These are phyloP conservation scores for Euptelea pleiosperma DNA, from an alignment of 164 flowering plant genomes.

Conservation along the genomic window DNA sequence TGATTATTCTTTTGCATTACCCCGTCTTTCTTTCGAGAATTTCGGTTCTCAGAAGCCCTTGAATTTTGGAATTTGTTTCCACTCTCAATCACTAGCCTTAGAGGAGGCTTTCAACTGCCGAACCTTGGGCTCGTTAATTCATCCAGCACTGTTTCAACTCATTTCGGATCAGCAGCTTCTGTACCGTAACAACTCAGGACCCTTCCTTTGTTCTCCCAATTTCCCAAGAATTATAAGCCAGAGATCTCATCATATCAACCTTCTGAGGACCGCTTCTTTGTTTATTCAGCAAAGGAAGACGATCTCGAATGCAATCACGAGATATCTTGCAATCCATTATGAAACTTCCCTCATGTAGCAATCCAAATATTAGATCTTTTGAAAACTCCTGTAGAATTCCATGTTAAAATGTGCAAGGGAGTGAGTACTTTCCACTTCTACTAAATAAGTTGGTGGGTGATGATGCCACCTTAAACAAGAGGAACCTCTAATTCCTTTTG, in stretches of 20 bases:
- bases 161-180: constrained; percentile 41
- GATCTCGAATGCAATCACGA: constrained; percentile 28
- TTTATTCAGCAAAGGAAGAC: constrained; percentile 19
- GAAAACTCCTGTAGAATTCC: constrained; percentile 18
- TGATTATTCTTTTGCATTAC: constrained; percentile 27
- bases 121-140: constrained; percentile 18
- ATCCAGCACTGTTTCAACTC: constrained; percentile 28
- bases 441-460: constrained; percentile 27
- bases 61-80: constrained; percentile 24
- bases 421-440: constrained; percentile 16
- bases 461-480: constrained; percentile 19
- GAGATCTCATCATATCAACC: constrained; percentile 23
- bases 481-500: constrained; percentile 19
- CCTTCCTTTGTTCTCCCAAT: constrained; percentile 23
- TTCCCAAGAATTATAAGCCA: constrained; percentile 21
- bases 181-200: constrained; percentile 32
- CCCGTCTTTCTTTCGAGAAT: constrained; percentile 18
- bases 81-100: constrained; percentile 18
- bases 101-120: constrained; percentile 25
- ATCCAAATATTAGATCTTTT: constrained; percentile 16
- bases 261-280: constrained; percentile 23
- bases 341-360: constrained; percentile 21
- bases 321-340: constrained; percentile 30
- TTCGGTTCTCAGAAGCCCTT: constrained; percentile 28
- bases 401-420: constrained; percentile 11